A percentile compares a stretch with the other conserved stretches of the same genome.
These are phyloP conservation scores for Phytophthora fragariae DNA, from an alignment of 352 stramenopile species.

Conservation along the genomic window DNA sequence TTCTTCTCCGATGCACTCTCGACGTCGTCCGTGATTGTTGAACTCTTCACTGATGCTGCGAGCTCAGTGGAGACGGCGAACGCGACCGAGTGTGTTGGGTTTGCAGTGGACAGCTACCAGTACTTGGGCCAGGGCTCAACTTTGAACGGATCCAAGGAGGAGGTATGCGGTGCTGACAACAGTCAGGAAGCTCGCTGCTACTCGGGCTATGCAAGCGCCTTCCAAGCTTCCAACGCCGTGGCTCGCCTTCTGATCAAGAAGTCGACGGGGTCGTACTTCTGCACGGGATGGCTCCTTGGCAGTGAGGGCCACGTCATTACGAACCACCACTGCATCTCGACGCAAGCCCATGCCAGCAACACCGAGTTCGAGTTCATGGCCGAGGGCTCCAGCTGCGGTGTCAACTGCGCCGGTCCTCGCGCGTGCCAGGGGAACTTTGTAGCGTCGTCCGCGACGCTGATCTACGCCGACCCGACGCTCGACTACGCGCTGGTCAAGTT, in stretches of 20 bases:
- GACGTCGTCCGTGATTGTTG: constrained; percentile 51
- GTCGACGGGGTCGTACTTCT: constrained; percentile 59
- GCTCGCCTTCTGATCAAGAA: constrained; percentile 76
- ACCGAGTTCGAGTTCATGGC: constrained; percentile 79
- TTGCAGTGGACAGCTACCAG: constrained; percentile 60
- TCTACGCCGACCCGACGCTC: constrained; percentile 43
- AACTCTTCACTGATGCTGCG: constrained; percentile 52
- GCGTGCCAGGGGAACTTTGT: constrained; percentile 50
- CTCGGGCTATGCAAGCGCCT: constrained; percentile 20
- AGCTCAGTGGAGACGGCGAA: constrained; percentile 28
- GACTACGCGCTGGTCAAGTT: constrained; percentile 83
- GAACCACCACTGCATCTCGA: constrained; percentile 84
- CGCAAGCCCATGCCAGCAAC: constrained; percentile 51
- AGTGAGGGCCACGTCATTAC: constrained; percentile 80
- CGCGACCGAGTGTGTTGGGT: constrained; percentile 48
- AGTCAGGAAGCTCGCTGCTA: constrained; percentile 72
- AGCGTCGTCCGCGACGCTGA: constrained; percentile 41
- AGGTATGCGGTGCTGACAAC: constrained; percentile 70
- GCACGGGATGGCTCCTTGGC: constrained; percentile 80
- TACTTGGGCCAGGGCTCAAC: constrained; percentile 41
- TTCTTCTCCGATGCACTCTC: constrained; percentile 56
- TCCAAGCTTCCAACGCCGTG: constrained; percentile 48
- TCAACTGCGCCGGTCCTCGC: constrained; percentile 41
- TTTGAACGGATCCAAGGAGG: constrained; percentile 48
- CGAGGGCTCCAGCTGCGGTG: constrained; percentile 44